Conservation (phyloP, 164 flowering plant species). For the Vitis vinifera region DNA sequence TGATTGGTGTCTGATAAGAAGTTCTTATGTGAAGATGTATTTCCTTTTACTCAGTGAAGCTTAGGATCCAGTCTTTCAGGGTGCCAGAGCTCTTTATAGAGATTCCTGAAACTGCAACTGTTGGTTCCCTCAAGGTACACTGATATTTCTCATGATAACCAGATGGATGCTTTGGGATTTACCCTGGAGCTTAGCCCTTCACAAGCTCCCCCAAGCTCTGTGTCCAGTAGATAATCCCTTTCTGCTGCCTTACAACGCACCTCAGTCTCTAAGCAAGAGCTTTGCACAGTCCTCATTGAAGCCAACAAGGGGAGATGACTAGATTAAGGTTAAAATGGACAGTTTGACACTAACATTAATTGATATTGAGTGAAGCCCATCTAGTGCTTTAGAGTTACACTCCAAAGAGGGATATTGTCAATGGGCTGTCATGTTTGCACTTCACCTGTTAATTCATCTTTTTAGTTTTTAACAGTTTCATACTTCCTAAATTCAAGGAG, state of each 20-base stretch:
- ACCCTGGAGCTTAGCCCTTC: slow-evolving; percentile 66
- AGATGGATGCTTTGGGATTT: slow-evolving; percentile 73
- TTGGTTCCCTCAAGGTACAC: slow-evolving; percentile 89
- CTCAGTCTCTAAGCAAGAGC: slow-evolving; percentile 36
- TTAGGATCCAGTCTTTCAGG: slow-evolving; percentile 86
- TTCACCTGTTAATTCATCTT: too few relatives aligned
- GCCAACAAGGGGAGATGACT: not conserved
- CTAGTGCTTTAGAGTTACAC: slow-evolving; percentile 51
- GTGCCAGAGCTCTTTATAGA: slow-evolving; percentile 96
- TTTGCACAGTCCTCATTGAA: slow-evolving; percentile 43
- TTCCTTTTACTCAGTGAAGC: slow-evolving; percentile 76
- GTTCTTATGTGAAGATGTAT: slow-evolving; percentile 25
- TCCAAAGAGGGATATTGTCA: slow-evolving; percentile 49
- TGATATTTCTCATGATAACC: slow-evolving; percentile 40
- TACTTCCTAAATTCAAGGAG: too few relatives aligned
- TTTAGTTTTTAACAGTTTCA: too few relatives aligned
- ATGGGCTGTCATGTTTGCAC: too few relatives aligned
- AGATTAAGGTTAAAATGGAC: too few relatives aligned
- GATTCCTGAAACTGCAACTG: slow-evolving; percentile 86
- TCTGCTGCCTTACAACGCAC: slow-evolving; percentile 29
- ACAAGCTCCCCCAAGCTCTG: slow-evolving; percentile 32
- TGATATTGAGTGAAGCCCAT: slow-evolving; percentile 55
- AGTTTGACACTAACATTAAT: slow-evolving; percentile 29
- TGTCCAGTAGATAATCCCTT: slow-evolving; percentile 36
- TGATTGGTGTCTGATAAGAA: slow-evolving; percentile 15